Conservation (phyloP, 345 rosid species). For the Conringia planisiliqua region DNA sequence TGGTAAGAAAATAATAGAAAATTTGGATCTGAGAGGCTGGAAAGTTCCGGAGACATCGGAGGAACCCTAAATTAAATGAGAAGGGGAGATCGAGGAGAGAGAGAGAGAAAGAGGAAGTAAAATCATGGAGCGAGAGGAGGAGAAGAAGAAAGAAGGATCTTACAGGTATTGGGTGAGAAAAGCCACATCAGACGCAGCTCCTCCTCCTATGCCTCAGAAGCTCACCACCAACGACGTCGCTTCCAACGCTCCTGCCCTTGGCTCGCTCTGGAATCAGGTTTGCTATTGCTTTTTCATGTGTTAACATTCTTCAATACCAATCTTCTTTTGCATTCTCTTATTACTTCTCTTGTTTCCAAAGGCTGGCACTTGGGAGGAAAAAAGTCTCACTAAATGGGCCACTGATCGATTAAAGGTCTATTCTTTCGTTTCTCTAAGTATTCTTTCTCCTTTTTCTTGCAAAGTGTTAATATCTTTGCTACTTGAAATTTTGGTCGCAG, state of each 20-base stretch:
- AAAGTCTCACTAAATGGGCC: slow-evolving; percentile 85
- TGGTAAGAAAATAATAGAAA: slow-evolving; percentile 16
- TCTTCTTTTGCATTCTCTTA: neutral
- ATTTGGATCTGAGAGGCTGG: slow-evolving; percentile 19
- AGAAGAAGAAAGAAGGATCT: slow-evolving; percentile 37
- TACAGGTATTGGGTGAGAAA: slow-evolving; percentile 93
- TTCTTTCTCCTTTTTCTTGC: neutral
- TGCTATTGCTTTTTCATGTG: neutral
- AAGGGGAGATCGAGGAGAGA: slow-evolving; percentile 8
- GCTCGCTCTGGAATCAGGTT: slow-evolving; percentile 87
- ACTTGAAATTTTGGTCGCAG: slow-evolving; percentile 28
- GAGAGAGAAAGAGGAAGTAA: neutral
- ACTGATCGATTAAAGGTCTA: slow-evolving; percentile 68
- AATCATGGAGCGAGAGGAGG: slow-evolving; percentile 44
- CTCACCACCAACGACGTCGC: slow-evolving; percentile 42
- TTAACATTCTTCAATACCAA: neutral
- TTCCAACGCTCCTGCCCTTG: slow-evolving; percentile 45
- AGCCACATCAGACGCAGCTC: slow-evolving; percentile 67
- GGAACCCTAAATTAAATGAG: slow-evolving; percentile 31
- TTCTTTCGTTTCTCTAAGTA: neutral
- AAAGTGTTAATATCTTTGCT: neutral
- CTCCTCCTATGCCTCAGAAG: slow-evolving; percentile 68
- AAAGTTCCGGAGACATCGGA: slow-evolving; percentile 36
- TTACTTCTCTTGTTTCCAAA: slow-evolving; percentile 5
- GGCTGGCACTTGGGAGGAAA: slow-evolving; percentile 99